Evolutionary conservation across 1,139 yeast species (phyloP).

Genomic region (Hanseniaspora uvarum): DNA sequence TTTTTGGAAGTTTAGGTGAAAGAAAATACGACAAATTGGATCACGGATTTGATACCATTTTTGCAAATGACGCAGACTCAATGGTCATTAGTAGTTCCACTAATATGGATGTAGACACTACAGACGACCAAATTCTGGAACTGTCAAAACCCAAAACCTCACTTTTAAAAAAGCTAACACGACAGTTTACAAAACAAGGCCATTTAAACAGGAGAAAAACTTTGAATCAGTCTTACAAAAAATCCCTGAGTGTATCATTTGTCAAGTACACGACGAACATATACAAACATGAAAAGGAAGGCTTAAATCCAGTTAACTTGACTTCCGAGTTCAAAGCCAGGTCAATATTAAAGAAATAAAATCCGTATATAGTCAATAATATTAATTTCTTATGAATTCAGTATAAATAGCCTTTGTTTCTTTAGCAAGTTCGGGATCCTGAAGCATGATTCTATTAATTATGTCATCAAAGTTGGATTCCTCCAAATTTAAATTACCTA

Average conservation of each 20-base stretch:
- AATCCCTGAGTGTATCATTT: slow-evolving; percentile 10
- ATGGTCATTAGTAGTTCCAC: neutral
- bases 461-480: slow-evolving; percentile 34
- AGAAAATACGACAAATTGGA: neutral
- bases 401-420: slow-evolving; percentile 35
- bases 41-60: neutral
- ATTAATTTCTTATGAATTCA: slow-evolving; percentile 42
- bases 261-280: slow-evolving; percentile 10
- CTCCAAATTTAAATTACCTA: slow-evolving; percentile 27
- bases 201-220: neutral
- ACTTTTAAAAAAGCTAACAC: neutral
- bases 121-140: neutral
- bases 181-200: neutral
- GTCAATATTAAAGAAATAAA: neutral
- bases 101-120: neutral
- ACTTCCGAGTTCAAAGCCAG: neutral
- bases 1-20: slow-evolving; percentile 10
- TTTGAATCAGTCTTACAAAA: neutral
- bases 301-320: neutral
- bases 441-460: slow-evolving; percentile 33
- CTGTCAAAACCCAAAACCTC: neutral
- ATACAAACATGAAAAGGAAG: neutral
- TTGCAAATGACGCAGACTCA: neutral
- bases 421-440: slow-evolving; percentile 33
- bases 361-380: neutral